phyloP scores from a whole-genome alignment of 345 rosid species.

The Euphorbia peplus region DNA sequence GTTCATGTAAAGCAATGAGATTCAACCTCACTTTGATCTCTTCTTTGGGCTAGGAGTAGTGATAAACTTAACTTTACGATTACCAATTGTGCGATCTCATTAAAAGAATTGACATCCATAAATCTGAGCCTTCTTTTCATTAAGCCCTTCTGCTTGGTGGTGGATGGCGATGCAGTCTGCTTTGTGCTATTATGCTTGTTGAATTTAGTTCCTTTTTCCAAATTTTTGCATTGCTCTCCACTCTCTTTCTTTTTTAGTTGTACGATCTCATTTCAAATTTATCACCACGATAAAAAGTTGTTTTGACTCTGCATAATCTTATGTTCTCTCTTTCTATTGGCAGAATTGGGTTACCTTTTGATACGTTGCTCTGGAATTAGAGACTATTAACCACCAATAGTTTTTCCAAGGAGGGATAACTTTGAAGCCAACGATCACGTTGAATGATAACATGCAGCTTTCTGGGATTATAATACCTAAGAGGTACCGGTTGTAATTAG shows the following conservation, averaged over 20 bases:
- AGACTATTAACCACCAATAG: neutral
- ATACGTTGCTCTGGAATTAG: neutral
- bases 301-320: neutral
- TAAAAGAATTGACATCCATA: neutral
- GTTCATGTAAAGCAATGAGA: neutral
- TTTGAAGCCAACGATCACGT: neutral
- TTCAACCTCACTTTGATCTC: neutral
- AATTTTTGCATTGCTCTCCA: neutral
- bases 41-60: neutral
- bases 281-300: neutral
- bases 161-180: neutral
- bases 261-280: neutral
- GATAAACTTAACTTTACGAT: neutral
- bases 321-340: neutral
- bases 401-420: neutral
- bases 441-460: slow-evolving; percentile 4
- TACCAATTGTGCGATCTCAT: neutral
- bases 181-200: neutral
- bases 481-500: neutral
- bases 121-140: neutral
- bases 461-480: slow-evolving; percentile 3
- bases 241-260: neutral
- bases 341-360: slow-evolving; percentile 16
- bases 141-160: neutral
- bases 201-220: neutral